These are phyloP conservation scores for Anethum foeniculum DNA, from an alignment of 140 eudicot species.

Conservation along the genomic window DNA sequence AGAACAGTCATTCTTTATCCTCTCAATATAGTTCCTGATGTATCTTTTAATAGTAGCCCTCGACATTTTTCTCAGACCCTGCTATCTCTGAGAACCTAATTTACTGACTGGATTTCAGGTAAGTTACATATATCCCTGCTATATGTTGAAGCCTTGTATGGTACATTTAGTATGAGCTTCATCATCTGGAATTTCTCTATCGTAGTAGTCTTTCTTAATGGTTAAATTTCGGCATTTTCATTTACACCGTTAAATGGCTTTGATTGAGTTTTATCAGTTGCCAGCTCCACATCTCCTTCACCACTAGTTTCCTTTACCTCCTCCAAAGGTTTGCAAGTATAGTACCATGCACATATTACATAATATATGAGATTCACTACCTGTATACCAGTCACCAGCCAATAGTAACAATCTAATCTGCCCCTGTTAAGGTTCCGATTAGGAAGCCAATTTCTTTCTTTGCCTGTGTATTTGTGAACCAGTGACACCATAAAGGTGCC, in stretches of 20 bases:
- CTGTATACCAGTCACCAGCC: conserved; percentile 65
- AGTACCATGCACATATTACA: conserved; percentile 57
- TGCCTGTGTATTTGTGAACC: conserved; percentile 57
- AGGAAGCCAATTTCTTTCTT: conserved; percentile 68
- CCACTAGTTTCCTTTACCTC: conserved; percentile 22
- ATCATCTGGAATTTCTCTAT: background rate
- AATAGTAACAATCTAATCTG: conserved; percentile 68
- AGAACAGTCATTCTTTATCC: background rate
- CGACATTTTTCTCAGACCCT: background rate
- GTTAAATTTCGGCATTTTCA: conserved; percentile 18
- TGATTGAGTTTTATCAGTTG: conserved; percentile 6
- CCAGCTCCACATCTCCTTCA: conserved; percentile 54
- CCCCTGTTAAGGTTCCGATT: conserved; percentile 72
- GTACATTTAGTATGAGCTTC: background rate
- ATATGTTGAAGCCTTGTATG: background rate
- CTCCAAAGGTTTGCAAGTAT: conserved; percentile 59
- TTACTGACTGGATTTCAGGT: background rate
- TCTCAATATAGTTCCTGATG: background rate
- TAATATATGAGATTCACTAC: conserved; percentile 59
- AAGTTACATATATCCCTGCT: background rate
- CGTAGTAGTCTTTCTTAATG: background rate
- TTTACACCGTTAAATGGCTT: conserved; percentile 11
- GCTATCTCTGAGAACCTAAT: background rate
- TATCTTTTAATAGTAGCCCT: background rate
- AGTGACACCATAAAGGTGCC: conserved; percentile 58